These are phyloP conservation scores for Cordyceps sp. DNA, from an alignment of 2,329 filamentous ascomycete species.

Conservation along the genomic window DNA sequence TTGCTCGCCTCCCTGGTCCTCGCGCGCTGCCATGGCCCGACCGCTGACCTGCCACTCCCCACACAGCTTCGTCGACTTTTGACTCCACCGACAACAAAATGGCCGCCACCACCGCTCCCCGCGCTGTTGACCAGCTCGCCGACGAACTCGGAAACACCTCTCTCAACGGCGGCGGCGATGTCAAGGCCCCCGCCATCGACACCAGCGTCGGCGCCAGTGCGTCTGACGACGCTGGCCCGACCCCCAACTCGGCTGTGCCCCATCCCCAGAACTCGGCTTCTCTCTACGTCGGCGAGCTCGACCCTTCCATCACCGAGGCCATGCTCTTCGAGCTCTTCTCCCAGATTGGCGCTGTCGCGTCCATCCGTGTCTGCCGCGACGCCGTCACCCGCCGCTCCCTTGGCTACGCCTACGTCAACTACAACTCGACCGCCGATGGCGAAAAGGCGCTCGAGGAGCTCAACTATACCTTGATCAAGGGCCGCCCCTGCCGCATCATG, in stretches of 20 bases:
- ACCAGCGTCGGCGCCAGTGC: constrained; percentile 45
- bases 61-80: constrained; percentile 2
- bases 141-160: constrained; percentile 58
- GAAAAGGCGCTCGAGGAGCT: constrained; percentile 98
- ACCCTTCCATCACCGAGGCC: constrained; percentile 93
- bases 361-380: constrained; percentile 98
- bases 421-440: constrained; percentile 91
- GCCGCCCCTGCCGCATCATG: constrained; percentile 98
- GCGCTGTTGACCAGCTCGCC: constrained; percentile 65
- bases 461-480: constrained; percentile 99
- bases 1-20: background rate
- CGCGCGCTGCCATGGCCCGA: no score
- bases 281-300: constrained; percentile 97
- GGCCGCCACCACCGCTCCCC: constrained; percentile 39
- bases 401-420: constrained; percentile 99
- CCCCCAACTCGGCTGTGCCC: constrained; percentile 55
- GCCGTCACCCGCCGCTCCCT: constrained; percentile 96
- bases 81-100: constrained; percentile 25
- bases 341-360: constrained; percentile 95
- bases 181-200: constrained; percentile 53
- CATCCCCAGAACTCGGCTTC: constrained; percentile 90
- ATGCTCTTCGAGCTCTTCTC: constrained; percentile 99
- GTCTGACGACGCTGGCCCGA: constrained; percentile 44
- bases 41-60: constrained; percentile 1
- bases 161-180: constrained; percentile 52